These are phyloP conservation scores for Chloropicon primus DNA, from an alignment of 139 green algal genomes.

Conservation along the genomic window DNA sequence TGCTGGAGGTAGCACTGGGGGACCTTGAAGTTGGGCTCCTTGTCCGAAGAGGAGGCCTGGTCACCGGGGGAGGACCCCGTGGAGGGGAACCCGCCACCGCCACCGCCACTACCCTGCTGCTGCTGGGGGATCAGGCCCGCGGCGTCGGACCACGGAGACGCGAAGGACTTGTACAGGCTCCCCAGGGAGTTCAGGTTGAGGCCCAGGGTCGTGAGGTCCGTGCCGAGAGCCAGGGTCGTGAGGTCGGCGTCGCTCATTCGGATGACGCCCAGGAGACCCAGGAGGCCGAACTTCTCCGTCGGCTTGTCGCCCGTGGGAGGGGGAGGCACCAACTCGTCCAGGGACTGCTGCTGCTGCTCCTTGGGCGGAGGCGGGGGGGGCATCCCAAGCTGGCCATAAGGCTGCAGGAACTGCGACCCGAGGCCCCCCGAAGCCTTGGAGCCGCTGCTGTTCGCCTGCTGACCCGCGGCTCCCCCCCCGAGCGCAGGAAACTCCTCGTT, in stretches of 20 bases:
- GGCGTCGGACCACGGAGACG: conserved; percentile 67
- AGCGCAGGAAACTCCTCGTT: conserved; percentile 64
- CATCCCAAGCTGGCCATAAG: not conserved
- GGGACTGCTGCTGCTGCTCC: not conserved
- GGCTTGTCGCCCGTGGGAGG: not conserved
- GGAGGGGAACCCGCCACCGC: no score
- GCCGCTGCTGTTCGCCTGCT: not conserved
- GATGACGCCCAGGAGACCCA: conserved; percentile 86
- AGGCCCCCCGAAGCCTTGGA: not conserved
- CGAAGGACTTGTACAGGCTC: conserved; percentile 64
- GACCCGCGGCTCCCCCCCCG: conserved; percentile 6
- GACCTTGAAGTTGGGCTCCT: conserved; percentile 76
- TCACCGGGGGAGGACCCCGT: no score
- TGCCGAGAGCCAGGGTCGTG: conserved; percentile 86
- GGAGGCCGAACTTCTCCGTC: conserved; percentile 66
- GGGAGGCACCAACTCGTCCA: not conserved
- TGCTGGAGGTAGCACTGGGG: conserved; percentile 72
- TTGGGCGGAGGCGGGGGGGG: not conserved
- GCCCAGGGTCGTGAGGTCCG: conserved; percentile 86
- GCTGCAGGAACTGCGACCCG: conserved; percentile 2
- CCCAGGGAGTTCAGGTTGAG: conserved; percentile 84
- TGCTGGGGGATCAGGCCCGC: no score
- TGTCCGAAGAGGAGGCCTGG: no score
- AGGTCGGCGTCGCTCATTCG: conserved; percentile 83
- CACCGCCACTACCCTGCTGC: no score